Base-by-base conservation (phyloP, 176 grass and related monocot species). In the Secale cereale region DNA sequence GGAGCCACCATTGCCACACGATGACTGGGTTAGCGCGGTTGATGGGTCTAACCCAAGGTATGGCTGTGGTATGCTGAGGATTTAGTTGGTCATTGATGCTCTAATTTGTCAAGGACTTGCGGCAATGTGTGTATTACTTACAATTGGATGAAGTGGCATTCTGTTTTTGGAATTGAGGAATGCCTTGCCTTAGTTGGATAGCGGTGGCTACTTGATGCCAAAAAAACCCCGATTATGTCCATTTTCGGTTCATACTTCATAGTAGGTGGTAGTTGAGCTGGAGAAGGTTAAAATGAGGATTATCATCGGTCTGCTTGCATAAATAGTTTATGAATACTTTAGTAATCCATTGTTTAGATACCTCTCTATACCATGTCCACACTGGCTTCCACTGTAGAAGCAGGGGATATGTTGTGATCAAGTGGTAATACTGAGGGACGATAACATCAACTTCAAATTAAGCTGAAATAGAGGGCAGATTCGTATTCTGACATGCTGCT, bases 1-100 rank as follows among this genome's bases (percentile, higher is more conserved):
- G 70, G 80, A 96, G 73, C 52, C 91, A 31, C 93, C 97, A 52
- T 88, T 86, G 39, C 89, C 93, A 2, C 97, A 99, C 41, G 97
- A 99, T 85, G 93, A 99, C 76, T 99, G 97, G 97, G 91, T 99
- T 66, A 94, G 93, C 57, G 86, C 97, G 0, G 91, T 96, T 20
- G 97, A 99, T 82, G 94, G 97, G 66, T 99, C 90, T 1, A 89
- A 96, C 87, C 65, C 82, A 65, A 91, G 93, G 97, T 99, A 91
- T 78, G 65, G 0, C 60, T 14, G 60, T 64, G 1, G 1, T 84
- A 2, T 56, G 2, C 16, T n/a, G 69, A 45, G 26, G 12, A 70
- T 57, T 61, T 30, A 45, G 10, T 13, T 83, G 67, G 52, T 30
- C 22, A 54, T 26, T 70, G 40, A 41, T 10, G 43, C 41, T 74